Percentiles rank a stretch among this genome's conserved stretches.
These are phyloP conservation scores for Malassezia restricta DNA, from an alignment of 1,284 basidiomycete species.

Conservation along the genomic window DNA sequence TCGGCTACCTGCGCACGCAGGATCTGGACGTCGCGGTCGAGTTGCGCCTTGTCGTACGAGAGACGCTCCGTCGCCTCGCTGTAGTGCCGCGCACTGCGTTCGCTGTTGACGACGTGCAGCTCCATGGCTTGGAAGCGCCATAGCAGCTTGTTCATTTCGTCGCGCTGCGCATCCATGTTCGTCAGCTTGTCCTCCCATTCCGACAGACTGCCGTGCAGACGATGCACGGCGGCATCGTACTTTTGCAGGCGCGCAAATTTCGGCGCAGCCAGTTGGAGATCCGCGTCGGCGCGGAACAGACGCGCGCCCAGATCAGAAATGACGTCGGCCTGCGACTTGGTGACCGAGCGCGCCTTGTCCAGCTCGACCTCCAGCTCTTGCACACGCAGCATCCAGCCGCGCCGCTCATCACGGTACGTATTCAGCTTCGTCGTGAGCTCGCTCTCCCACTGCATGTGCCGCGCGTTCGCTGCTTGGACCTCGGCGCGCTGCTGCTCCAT, in stretches of 20 bases:
- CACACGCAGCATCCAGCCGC: slow-evolving; percentile 26
- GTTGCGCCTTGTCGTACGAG: not conserved
- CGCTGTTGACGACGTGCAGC: slow-evolving; percentile 27
- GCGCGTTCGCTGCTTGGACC: slow-evolving; percentile 21
- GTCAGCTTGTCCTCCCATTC: slow-evolving; percentile 36
- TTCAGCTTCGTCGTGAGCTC: slow-evolving; percentile 41
- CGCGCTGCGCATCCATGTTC: slow-evolving; percentile 30
- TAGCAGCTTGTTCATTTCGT: slow-evolving; percentile 33
- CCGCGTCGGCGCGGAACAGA: slow-evolving; percentile 30
- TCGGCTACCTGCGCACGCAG: not conserved
- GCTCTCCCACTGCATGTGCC: slow-evolving; percentile 36
- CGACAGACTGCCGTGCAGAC: slow-evolving; percentile 22
- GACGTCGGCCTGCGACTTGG: slow-evolving; percentile 16
- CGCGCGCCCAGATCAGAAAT: slow-evolving; percentile 27
- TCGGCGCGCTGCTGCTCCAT: slow-evolving; percentile 29
- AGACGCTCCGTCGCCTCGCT: not conserved
- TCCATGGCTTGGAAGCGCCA: slow-evolving; percentile 32
- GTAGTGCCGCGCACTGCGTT: slow-evolving; percentile 12
- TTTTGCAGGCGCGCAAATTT: slow-evolving; percentile 23
- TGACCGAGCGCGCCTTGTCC: slow-evolving; percentile 19
- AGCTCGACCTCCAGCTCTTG: slow-evolving; percentile 26
- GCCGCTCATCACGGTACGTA: slow-evolving; percentile 37
- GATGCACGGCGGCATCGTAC: slow-evolving; percentile 27
- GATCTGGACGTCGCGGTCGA: not conserved
- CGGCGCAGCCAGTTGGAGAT: slow-evolving; percentile 20